Evolutionary conservation across 495 filamentous ascomycete genomes (phyloP), one percentile per base, ranked within the genome.

Genomic region (Echria macrotheca): DNA sequence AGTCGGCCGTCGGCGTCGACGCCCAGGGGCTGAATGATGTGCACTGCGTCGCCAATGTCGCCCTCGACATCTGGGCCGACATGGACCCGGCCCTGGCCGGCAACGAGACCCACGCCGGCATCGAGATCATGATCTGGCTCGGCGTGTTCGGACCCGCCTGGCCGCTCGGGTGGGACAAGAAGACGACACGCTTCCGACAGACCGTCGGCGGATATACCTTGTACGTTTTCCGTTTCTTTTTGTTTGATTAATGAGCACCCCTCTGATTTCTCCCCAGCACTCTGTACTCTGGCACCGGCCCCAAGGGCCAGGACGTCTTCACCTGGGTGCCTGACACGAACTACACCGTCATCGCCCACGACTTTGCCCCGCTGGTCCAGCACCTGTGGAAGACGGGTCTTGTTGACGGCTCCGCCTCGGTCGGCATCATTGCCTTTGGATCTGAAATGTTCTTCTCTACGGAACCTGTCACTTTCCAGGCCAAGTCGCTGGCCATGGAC

Each of bases 71-170:
- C 12, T 47, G 44, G 44, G 44, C 44, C 31, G 44, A 47, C 23
- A 3, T 37, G 12, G 44, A 47, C 31, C 44, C 44, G 11, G 28
- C 8, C 12, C 8, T 23, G 17, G 44, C 44, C 19, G 9, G 9
- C 44, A 47, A 47, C 31, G 44, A 47, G 12, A 10, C 28, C 1
- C 10, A 6, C 8, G 44, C 44, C 19, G 8, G 44, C 29, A 36
- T 47, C 29, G 44, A 47, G 31, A 47, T 47, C 44, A 47, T 47
- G 44, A 12, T 47, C 3, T 47, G 44, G 44, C 44, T 37, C 29
- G 44, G 44, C 19, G 32, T 35, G 10, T 36, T 47, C 15, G 44
- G 44, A 29, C 6, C 29, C 31, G 32, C 37, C 44, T 32, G 37
- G 29, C 44, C 44, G 31, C 44, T 47, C 29, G 44, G 31, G 19